Percentiles rank a stretch among this genome's conserved stretches.
These are phyloP conservation scores for Exsudoporus frostii DNA, from an alignment of 768 basidiomycete species.

Conservation along the genomic window DNA sequence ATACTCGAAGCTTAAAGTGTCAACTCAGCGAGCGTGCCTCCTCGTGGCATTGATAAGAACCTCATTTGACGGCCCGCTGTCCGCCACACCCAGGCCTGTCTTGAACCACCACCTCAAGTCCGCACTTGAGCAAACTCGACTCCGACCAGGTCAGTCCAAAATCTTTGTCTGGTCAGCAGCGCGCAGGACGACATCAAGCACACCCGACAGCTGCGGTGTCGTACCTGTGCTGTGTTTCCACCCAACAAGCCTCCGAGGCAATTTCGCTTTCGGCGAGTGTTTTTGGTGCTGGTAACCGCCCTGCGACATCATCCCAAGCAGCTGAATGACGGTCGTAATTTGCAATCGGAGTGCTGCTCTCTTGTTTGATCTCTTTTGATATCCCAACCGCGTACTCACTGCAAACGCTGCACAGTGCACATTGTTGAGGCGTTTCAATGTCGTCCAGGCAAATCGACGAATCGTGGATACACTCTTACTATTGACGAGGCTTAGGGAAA, in stretches of 20 bases:
- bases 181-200: constrained; percentile 26
- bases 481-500: background rate
- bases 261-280: background rate
- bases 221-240: constrained; percentile 17
- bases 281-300: constrained; percentile 18
- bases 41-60: background rate
- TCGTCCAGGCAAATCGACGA: no score
- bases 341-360: constrained; percentile 24
- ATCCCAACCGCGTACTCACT: background rate
- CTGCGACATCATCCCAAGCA: background rate
- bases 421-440: no score
- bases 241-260: background rate
- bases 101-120: background rate
- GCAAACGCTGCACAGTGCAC: background rate
- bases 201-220: constrained; percentile 17
- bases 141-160: constrained; percentile 8
- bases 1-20: no score
- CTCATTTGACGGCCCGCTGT: background rate
- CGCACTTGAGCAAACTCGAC: background rate
- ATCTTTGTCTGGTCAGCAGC: background rate
- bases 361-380: background rate
- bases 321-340: constrained; percentile 29
- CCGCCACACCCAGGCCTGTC: no score
- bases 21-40: no score
- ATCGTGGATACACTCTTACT: background rate